phyloP scores from a whole-genome alignment of 208 protist species.

The Wallacemonas sp. region DNA sequence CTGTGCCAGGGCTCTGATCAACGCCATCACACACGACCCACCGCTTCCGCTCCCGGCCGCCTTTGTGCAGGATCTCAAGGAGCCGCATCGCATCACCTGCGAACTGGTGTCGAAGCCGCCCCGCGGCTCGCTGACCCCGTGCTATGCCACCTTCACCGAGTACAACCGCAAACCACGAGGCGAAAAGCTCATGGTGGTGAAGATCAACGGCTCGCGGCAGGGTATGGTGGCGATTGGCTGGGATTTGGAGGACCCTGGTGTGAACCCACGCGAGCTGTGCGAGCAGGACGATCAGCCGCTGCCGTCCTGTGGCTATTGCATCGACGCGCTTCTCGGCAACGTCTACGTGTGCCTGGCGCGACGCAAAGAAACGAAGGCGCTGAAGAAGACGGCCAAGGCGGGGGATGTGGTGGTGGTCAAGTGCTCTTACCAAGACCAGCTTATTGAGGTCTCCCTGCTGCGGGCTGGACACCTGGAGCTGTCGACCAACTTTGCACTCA shows the following conservation, averaged over 20 bases:
- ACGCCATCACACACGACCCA: conserved; percentile 55
- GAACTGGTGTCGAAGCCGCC: conserved; percentile 29
- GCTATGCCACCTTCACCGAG: conserved; percentile 59
- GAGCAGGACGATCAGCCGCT: conserved; percentile 24
- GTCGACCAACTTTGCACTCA: conserved; percentile 56
- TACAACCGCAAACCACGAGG: conserved; percentile 45
- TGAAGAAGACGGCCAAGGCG: conserved; percentile 60
- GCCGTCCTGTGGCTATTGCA: conserved; percentile 77
- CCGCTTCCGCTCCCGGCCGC: conserved; percentile 66
- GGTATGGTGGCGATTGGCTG: conserved; percentile 78
- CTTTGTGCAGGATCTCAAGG: conserved; percentile 42
- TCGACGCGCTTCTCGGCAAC: conserved; percentile 57
- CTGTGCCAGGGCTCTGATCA: conserved; percentile 54
- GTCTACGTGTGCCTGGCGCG: conserved; percentile 69
- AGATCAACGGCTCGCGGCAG: conserved; percentile 44
- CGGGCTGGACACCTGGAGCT: conserved; percentile 46
- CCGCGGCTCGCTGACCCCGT: conserved; percentile 17
- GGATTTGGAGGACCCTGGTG: conserved; percentile 28
- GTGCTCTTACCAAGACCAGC: conserved; percentile 59
- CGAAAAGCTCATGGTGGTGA: conserved; percentile 58
- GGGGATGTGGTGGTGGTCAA: conserved; percentile 65
- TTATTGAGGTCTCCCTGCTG: conserved; percentile 55
- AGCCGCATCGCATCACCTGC: conserved; percentile 59
- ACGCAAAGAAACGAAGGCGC: conserved; percentile 34
- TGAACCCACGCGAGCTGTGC: background rate